Evolutionary conservation across 176 grass and related monocot species (phyloP).

Genomic region (Carex kokanica): DNA sequence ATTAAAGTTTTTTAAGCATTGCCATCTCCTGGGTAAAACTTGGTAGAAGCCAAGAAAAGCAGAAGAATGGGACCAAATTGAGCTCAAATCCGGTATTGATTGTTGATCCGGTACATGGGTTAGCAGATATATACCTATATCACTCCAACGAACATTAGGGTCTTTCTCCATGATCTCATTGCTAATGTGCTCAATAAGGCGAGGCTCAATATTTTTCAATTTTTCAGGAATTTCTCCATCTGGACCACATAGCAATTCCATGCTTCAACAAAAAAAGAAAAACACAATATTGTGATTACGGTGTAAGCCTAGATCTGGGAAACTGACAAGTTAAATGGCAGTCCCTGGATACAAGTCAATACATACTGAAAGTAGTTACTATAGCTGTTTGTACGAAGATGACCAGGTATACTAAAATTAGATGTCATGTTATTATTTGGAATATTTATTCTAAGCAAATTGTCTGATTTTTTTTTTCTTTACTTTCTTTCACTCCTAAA

Average conservation of each 20-base stretch:
- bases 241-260: conserved; percentile 88
- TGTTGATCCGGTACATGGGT: neutral
- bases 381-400: neutral
- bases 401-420: neutral
- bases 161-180: conserved; percentile 99
- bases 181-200: conserved; percentile 92
- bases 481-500: neutral
- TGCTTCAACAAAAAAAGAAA: conserved; percentile 36
- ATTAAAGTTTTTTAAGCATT: neutral
- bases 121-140: conserved; percentile 71
- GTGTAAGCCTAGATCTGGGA: neutral
- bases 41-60: neutral
- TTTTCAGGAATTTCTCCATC: conserved; percentile 95
- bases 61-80: neutral
- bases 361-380: neutral
- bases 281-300: neutral
- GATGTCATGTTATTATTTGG: neutral
- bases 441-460: neutral
- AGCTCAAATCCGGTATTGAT: neutral
- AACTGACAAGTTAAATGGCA: neutral
- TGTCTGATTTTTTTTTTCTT: neutral
- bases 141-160: conserved; percentile 86
- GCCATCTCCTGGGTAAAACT: neutral
- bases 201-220: conserved; percentile 85
- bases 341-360: neutral